Base-by-base conservation (phyloP, 805 yeast genomes). In the Maudiozyma serrabonitensis region DNA sequence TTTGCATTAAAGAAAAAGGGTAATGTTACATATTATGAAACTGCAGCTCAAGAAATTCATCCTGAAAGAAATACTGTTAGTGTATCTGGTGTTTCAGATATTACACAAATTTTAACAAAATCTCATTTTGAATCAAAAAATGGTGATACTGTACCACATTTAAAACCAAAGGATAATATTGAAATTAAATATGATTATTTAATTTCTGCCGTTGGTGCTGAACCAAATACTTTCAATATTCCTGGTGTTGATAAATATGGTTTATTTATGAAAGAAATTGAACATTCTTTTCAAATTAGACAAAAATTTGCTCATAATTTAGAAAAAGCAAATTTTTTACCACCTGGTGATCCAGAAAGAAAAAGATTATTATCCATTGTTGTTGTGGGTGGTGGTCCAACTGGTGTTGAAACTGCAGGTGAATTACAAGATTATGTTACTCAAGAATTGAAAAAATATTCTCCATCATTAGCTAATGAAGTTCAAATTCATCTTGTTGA, bases 381-480 rank as follows among this genome's bases (percentile, higher is more conserved):
- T 48, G 95, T 90, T 52, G 93, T 91, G 59, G 97, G 97, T 61
- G 97, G 96, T 71, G 97, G 97, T 57, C 97, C 97, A 64, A 89
- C 97, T 42, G 97, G 97, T 74, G 96, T 89, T 51, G 97, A 89
- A 72, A 84, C 89, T 57, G 96, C 97, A 53, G 97, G 95, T 68
- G 97, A 90, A 70, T 73, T 90, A 62, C 95, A 88, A 72, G 97
- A 90, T 70, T 90, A 87, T 72, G 87, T 89, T 54, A 88, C 84
- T 67, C 95, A 89, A 70, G 97, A 90, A 69, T 75, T 90, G 69
- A 75, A 76, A 66, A 85, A 83, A 69, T 86, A 88, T 80, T 82
- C 87, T 73, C 96, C 97, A 46, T 85, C 83, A 61, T 79, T 90
- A 59, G 86, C 88, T 55, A 75, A 76, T 56, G 96, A 90, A 71